Evolutionary conservation across 306 rosid species (phyloP).

Genomic region (Gastrolobium villosum): DNA sequence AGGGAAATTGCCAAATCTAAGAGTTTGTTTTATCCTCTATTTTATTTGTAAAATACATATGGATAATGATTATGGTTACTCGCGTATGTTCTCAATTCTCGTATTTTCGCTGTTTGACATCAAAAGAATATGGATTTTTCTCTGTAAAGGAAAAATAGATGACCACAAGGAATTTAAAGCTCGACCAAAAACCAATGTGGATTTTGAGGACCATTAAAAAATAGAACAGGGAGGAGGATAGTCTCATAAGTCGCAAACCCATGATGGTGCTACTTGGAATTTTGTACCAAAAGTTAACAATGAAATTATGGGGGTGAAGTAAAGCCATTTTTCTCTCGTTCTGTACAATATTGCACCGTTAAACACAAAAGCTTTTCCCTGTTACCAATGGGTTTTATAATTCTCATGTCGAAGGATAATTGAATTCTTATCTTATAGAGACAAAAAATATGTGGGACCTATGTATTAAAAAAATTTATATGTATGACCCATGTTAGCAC

Average conservation of each 20-base stretch:
- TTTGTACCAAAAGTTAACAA: conserved; percentile 27
- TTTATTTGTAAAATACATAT: no score
- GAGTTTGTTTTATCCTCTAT: no score
- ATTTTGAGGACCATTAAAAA: neutral
- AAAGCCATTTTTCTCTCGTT: neutral
- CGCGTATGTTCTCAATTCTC: neutral
- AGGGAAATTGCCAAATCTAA: no score
- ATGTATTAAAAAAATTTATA: no score
- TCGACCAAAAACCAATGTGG: neutral
- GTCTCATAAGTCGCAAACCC: neutral
- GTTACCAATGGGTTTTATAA: no score
- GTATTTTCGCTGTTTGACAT: neutral
- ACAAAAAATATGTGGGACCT: no score
- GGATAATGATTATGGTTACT: neutral
- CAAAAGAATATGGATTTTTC: neutral
- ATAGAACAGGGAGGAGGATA: neutral
- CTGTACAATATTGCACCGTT: neutral
- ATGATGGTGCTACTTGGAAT: conserved; percentile 7
- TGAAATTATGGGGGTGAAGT: neutral
- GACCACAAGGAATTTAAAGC: neutral
- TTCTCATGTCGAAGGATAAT: no score
- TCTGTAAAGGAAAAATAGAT: conserved; percentile 2
- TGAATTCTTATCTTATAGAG: no score
- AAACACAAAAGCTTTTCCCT: conserved; percentile 1
- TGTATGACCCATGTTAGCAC: no score